Conservation (phyloP, 805 yeast species). For the Isabelozyma pseudorhagii region DNA sequence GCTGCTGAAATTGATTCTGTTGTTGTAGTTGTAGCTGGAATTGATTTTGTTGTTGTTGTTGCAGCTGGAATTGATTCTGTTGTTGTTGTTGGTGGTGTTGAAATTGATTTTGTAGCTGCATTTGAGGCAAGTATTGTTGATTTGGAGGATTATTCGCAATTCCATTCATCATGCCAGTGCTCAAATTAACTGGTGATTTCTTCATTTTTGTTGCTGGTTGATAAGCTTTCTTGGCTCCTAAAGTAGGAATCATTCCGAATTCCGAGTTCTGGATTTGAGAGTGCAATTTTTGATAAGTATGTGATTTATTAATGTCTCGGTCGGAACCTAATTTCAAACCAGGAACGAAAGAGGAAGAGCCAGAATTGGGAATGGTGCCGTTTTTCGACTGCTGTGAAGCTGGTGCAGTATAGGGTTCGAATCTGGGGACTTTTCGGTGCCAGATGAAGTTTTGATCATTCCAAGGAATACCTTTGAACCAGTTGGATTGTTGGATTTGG, state of each 20-base stretch:
- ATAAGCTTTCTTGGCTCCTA: conserved; percentile 26
- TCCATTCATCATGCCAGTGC: background rate
- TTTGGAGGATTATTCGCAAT: background rate
- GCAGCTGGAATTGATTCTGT: conserved; percentile 5
- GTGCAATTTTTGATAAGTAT: conserved; percentile 37
- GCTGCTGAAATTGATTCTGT: conserved; percentile 3
- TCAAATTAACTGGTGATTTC: conserved; percentile 8
- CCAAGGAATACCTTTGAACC: conserved; percentile 42
- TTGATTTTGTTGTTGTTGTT: conserved; percentile 3
- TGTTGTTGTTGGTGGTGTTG: conserved; percentile 6
- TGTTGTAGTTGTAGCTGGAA: conserved; percentile 5
- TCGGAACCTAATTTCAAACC: conserved; percentile 33
- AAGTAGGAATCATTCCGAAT: conserved; percentile 28
- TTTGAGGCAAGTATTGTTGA: conserved; percentile 21
- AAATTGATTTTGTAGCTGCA: conserved; percentile 22
- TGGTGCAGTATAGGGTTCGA: conserved; percentile 21
- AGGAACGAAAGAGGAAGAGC: conserved; percentile 14
- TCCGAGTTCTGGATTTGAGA: conserved; percentile 35
- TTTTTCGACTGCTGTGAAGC: background rate
- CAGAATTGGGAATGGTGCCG: conserved; percentile 1
- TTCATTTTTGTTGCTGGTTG: conserved; percentile 34
- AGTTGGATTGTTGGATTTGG: conserved; percentile 28
- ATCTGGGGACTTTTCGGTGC: conserved; percentile 31
- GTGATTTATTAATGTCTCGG: conserved; percentile 34
- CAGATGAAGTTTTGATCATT: conserved; percentile 37